phyloP scores from a whole-genome alignment of 2,329 filamentous ascomycete genomes.

The Bipolaris victoriae region DNA sequence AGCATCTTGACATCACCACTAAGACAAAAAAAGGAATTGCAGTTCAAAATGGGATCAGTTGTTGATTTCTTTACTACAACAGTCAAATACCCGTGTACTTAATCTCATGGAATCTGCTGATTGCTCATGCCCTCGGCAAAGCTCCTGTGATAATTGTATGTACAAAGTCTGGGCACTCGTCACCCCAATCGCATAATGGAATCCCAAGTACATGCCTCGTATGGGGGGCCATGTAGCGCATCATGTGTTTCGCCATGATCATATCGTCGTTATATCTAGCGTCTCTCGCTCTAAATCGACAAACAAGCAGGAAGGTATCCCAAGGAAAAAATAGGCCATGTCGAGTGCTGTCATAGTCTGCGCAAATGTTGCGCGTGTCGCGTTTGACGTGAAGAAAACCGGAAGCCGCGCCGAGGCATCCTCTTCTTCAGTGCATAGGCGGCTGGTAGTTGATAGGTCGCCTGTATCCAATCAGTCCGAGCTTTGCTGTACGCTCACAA shows the following conservation, averaged over 20 bases:
- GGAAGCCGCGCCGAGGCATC: conserved; percentile 2
- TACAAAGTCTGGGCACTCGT: conserved; percentile 38
- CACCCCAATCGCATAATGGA: conserved; percentile 22
- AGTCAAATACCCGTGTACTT: conserved; percentile 5
- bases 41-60: neutral
- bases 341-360: conserved; percentile 16
- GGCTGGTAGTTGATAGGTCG: conserved; percentile 85
- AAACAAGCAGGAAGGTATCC: conserved; percentile 35
- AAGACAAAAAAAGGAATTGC: neutral
- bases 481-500: neutral
- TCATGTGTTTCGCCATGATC: conserved; percentile 44
- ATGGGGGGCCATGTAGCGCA: conserved; percentile 27
- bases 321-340: conserved; percentile 18
- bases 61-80: neutral
- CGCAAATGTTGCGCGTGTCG: conserved; percentile 15
- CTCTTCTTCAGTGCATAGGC: conserved; percentile 54
- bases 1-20: neutral
- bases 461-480: conserved; percentile 54
- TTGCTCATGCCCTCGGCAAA: conserved; percentile 7
- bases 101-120: conserved; percentile 6
- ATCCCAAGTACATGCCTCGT: conserved; percentile 25
- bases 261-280: conserved; percentile 47
- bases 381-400: conserved; percentile 12
- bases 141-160: conserved; percentile 34
- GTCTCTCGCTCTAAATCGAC: conserved; percentile 43